phyloP scores from a whole-genome alignment of 176 grass and related monocot genomes.

The Zea mays region DNA sequence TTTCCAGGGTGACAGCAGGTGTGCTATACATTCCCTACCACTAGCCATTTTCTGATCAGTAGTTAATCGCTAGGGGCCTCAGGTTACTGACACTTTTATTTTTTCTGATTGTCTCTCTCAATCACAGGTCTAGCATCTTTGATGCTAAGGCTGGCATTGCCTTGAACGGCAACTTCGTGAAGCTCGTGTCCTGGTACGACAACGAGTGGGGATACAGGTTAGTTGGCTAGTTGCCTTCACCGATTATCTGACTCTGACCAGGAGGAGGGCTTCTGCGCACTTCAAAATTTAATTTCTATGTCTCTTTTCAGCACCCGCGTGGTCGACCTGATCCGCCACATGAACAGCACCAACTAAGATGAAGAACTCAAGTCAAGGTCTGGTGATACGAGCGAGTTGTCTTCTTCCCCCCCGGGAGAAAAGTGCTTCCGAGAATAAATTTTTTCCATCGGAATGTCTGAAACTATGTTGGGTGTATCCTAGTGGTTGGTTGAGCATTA shows the following conservation, averaged over 20 bases:
- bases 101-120: background rate
- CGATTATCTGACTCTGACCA: background rate
- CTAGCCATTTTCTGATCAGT: background rate
- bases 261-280: background rate
- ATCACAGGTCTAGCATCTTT: constrained; percentile 62
- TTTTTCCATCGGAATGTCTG: constrained; percentile 6
- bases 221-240: constrained; percentile 44
- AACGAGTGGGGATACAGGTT: constrained; percentile 79
- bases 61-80: background rate
- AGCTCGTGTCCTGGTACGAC: constrained; percentile 71
- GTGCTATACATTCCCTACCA: background rate
- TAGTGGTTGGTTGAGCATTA: constrained; percentile 19
- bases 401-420: constrained; percentile 33
- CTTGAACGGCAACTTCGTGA: constrained; percentile 58
- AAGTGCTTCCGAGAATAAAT: constrained; percentile 46
- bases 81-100: background rate
- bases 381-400: constrained; percentile 28
- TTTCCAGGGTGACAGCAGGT: constrained; percentile 93
- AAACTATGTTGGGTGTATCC: constrained; percentile 32
- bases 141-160: constrained; percentile 67
- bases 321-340: constrained; percentile 85
- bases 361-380: background rate
- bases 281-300: background rate
- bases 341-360: constrained; percentile 61
- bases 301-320: constrained; percentile 65